A percentile compares a stretch with the other conserved stretches of the same genome.
Evolutionary conservation across 2,329 filamentous ascomycete species (phyloP).

Genomic region (Penicillium hesseltinei): DNA sequence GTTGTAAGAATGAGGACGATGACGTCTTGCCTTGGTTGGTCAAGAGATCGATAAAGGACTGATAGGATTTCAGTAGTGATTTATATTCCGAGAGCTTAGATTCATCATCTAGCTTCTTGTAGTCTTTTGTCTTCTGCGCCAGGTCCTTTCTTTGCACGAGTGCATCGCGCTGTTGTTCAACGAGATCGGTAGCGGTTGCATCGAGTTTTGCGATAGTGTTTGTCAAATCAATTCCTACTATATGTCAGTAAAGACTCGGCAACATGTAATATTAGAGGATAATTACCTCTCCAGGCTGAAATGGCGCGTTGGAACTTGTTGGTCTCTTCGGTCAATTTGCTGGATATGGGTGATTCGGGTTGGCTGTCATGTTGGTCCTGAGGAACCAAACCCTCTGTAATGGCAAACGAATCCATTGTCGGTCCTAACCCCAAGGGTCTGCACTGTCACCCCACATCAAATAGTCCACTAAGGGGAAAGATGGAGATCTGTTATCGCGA

Average conservation of each 20-base stretch:
- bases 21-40: slow-evolving; percentile 95
- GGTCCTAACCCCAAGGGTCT: slow-evolving; percentile 15
- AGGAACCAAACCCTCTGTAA: slow-evolving; percentile 41
- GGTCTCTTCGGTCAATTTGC: slow-evolving; percentile 54
- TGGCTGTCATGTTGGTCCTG: slow-evolving; percentile 30
- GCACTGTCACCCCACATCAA: slow-evolving; percentile 28
- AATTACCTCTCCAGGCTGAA: slow-evolving; percentile 88
- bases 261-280: slow-evolving; percentile 18
- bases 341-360: slow-evolving; percentile 22
- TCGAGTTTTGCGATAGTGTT: slow-evolving; percentile 82
- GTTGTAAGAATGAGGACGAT: slow-evolving; percentile 86
- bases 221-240: slow-evolving; percentile 78
- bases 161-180: slow-evolving; percentile 90
- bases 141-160: slow-evolving; percentile 94
- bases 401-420: slow-evolving; percentile 46
- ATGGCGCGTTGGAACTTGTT: slow-evolving; percentile 98
- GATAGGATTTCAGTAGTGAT: slow-evolving; percentile 87
- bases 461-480: slow-evolving; percentile 16
- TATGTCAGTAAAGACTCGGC: slow-evolving; percentile 1
- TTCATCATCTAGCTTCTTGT: slow-evolving; percentile 86
- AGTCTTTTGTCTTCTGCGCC: slow-evolving; percentile 99
- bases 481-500: slow-evolving; percentile 22
- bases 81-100: slow-evolving; percentile 87
- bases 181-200: slow-evolving; percentile 90
- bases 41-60: slow-evolving; percentile 93